These are phyloP conservation scores for Ceratobasidium sp. DNA, from an alignment of 1,284 basidiomycete species.

Conservation along the genomic window DNA sequence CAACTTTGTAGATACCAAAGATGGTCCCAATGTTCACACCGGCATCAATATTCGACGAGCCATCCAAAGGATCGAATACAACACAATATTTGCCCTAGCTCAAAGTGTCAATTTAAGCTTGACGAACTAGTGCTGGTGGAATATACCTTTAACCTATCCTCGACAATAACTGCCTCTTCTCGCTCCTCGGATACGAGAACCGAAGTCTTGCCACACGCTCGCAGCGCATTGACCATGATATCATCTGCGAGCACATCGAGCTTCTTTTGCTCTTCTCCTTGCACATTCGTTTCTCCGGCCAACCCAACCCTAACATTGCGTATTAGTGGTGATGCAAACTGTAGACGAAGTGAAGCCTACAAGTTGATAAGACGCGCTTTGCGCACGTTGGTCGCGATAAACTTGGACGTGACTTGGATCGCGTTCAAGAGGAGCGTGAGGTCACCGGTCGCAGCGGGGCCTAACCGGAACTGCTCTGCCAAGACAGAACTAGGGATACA, in stretches of 20 bases:
- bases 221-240: slow-evolving; percentile 97
- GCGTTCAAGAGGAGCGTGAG: slow-evolving; percentile 93
- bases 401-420: slow-evolving; percentile 94
- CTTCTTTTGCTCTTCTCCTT: slow-evolving; percentile 99
- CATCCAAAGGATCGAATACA: slow-evolving; percentile 98
- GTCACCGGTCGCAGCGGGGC: slow-evolving; percentile 86
- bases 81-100: slow-evolving; percentile 85
- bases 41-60: slow-evolving; percentile 98
- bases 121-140: slow-evolving; percentile 31
- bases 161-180: slow-evolving; percentile 91
- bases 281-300: slow-evolving; percentile 95
- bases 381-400: slow-evolving; percentile 98
- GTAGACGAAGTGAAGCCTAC: slow-evolving; percentile 57
- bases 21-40: slow-evolving; percentile 99
- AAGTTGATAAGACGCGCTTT: slow-evolving; percentile 98
- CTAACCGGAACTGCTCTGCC: slow-evolving; percentile 79
- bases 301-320: slow-evolving; percentile 77
- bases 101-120: slow-evolving; percentile 33
- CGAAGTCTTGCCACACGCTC: slow-evolving; percentile 92
- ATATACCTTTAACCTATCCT: slow-evolving; percentile 63
- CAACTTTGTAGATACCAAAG: slow-evolving; percentile 94
- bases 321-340: background rate
- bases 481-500: slow-evolving; percentile 74
- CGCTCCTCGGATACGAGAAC: slow-evolving; percentile 98
- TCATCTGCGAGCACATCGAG: slow-evolving; percentile 97